Percentiles rank a stretch among this genome's conserved stretches.
These are phyloP conservation scores for Chaetothyriales sp. DNA, from an alignment of 2,329 filamentous ascomycete species.

Conservation along the genomic window DNA sequence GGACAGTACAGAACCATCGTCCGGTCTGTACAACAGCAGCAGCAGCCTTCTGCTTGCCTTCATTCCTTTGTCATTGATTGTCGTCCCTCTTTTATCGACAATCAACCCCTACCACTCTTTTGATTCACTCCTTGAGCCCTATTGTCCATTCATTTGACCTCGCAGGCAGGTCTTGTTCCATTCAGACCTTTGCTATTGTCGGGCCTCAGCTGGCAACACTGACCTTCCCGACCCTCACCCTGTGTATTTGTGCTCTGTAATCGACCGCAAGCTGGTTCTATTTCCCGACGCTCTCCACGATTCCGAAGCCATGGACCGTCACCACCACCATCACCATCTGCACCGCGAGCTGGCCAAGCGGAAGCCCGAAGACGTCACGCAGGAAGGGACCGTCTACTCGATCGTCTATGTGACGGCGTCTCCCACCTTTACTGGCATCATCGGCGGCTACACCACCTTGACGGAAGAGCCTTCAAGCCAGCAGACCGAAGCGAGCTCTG, in stretches of 20 bases:
- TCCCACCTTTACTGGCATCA: conserved; percentile 37
- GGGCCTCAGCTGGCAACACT: background rate
- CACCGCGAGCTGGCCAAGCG: conserved; percentile 13
- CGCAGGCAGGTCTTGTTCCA: background rate
- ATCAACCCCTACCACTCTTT: conserved; percentile 13
- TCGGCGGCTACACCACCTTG: conserved; percentile 34
- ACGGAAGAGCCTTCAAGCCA: conserved; percentile 2
- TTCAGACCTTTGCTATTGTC: background rate
- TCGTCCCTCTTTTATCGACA: conserved; percentile 25
- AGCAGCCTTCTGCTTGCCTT: background rate
- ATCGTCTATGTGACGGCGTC: conserved; percentile 38
- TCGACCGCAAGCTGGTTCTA: background rate
- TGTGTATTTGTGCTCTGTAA: background rate
- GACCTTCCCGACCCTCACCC: background rate
- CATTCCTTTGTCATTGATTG: conserved; percentile 13
- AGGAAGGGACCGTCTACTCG: conserved; percentile 12
- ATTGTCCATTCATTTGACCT: background rate
- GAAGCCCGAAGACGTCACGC: conserved; percentile 8
- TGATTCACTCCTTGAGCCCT: background rate
- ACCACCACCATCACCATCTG: conserved; percentile 5
- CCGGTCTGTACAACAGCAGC: background rate
- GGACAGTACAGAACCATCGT: background rate
- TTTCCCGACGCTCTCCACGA: background rate
- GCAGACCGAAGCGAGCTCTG: conserved; percentile 2
- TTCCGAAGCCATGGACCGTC: conserved; percentile 1